Evolutionary conservation across 805 yeast genomes (phyloP).

Genomic region (Priceomyces castillae): DNA sequence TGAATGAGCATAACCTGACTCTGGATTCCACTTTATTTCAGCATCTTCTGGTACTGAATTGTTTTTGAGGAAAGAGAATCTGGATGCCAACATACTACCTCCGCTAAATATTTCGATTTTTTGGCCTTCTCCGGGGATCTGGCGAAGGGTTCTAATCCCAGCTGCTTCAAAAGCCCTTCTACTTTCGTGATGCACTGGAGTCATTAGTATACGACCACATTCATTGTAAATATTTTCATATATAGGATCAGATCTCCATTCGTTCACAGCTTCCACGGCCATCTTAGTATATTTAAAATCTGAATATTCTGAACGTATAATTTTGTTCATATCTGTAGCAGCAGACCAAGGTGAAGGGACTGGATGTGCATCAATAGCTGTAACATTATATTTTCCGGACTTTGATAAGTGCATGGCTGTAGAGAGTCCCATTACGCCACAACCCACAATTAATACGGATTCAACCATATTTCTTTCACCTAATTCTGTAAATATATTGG

Average conservation of each 20-base stretch:
- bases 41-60: constrained; percentile 11
- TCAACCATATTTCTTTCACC: not conserved
- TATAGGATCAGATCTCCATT: constrained; percentile 37
- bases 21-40: constrained; percentile 30
- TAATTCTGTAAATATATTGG: too few species aligned
- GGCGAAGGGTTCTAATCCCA: constrained; percentile 33
- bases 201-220: constrained; percentile 42
- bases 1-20: constrained; percentile 43
- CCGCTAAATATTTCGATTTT: constrained; percentile 25
- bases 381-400: constrained; percentile 22
- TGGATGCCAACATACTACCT: constrained; percentile 26
- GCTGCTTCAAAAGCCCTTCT: constrained; percentile 36
- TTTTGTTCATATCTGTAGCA: constrained; percentile 48
- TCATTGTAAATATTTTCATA: constrained; percentile 33
- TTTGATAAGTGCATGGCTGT: constrained; percentile 37
- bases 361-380: constrained; percentile 23
- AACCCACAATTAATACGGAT: constrained; percentile 28
- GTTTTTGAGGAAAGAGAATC: constrained; percentile 16
- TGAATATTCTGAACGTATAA: constrained; percentile 47
- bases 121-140: constrained; percentile 18
- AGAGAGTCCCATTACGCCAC: constrained; percentile 49
- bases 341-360: constrained; percentile 48
- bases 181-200: constrained; percentile 27
- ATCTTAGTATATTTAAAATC: constrained; percentile 41
- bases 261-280: constrained; percentile 43